Conservation (phyloP, 805 yeast genomes). For the Ogataea siamensis region DNA sequence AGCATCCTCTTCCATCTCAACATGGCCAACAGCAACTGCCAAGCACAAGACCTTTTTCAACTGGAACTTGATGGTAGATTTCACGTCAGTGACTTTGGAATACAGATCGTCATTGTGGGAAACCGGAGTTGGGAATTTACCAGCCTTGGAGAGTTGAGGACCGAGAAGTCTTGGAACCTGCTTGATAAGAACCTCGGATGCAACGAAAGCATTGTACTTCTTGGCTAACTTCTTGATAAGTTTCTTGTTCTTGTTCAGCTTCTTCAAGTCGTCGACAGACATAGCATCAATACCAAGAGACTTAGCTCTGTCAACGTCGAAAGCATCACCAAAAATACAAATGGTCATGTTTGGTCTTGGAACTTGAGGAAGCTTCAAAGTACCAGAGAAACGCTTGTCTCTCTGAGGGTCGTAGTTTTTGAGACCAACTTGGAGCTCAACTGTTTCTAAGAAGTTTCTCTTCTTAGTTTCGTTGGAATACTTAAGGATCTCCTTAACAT, state of each 20-base stretch:
- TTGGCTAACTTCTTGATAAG: conserved; percentile 99
- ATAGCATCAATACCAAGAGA: conserved; percentile 98
- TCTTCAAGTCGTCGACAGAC: conserved; percentile 99
- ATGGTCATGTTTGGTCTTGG: conserved; percentile 99
- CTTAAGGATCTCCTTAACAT: conserved; percentile 88
- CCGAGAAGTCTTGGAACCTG: conserved; percentile 99
- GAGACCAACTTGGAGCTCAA: conserved; percentile 98
- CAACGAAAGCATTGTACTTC: conserved; percentile 99
- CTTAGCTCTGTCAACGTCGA: conserved; percentile 99
- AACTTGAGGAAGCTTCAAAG: conserved; percentile 95
- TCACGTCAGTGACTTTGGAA: conserved; percentile 93
- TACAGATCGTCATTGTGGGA: conserved; percentile 98
- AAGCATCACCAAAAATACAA: conserved; percentile 99
- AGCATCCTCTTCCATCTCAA: conserved; percentile 97
- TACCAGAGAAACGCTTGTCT: conserved; percentile 99
- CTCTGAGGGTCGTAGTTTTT: conserved; percentile 99
- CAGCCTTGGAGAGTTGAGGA: conserved; percentile 99
- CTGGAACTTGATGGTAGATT: conserved; percentile 99
- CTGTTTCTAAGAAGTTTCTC: conserved; percentile 99
- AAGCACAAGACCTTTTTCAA: conserved; percentile 99
- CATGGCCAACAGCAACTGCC: conserved; percentile 99
- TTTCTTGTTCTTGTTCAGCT: conserved; percentile 99
- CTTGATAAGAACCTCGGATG: conserved; percentile 98
- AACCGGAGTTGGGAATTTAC: conserved; percentile 99
- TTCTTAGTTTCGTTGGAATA: conserved; percentile 93